Evolutionary conservation across 2,329 filamentous ascomycete species (phyloP).

Genomic region (Calcarisporium arbuscula): DNA sequence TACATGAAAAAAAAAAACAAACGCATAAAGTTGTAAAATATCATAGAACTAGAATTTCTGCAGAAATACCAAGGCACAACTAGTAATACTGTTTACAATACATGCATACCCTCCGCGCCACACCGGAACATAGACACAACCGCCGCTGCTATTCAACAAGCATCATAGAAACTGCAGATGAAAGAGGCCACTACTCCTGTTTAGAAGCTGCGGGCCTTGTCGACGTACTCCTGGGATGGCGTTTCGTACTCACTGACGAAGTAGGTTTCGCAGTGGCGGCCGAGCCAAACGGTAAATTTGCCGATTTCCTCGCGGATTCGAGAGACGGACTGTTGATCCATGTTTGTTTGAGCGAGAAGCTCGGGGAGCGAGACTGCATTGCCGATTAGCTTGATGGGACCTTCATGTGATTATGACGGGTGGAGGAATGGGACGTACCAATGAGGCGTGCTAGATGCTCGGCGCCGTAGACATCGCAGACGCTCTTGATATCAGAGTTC

Average conservation of each 20-base stretch:
- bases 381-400: not conserved
- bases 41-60: too few species aligned
- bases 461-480: conserved; percentile 81
- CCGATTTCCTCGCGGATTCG: conserved; percentile 83
- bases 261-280: conserved; percentile 68
- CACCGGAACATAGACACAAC: too few species aligned
- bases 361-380: conserved; percentile 77
- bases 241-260: conserved; percentile 73
- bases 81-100: too few species aligned
- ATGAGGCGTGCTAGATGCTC: conserved; percentile 88
- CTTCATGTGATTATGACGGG: too few species aligned
- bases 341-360: conserved; percentile 93
- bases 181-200: not conserved
- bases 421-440: conserved; percentile 58
- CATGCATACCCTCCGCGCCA: too few species aligned
- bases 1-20: too few species aligned
- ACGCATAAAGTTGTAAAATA: too few species aligned
- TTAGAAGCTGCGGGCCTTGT: conserved; percentile 51
- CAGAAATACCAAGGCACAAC: too few species aligned
- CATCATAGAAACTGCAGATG: too few species aligned
- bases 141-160: too few species aligned
- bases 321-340: conserved; percentile 87
- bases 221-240: conserved; percentile 63
- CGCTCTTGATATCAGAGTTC: conserved; percentile 61
- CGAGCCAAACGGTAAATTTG: conserved; percentile 81